These are phyloP conservation scores for Desmodesmus armatus DNA, from an alignment of 139 green algal species.

Conservation along the genomic window DNA sequence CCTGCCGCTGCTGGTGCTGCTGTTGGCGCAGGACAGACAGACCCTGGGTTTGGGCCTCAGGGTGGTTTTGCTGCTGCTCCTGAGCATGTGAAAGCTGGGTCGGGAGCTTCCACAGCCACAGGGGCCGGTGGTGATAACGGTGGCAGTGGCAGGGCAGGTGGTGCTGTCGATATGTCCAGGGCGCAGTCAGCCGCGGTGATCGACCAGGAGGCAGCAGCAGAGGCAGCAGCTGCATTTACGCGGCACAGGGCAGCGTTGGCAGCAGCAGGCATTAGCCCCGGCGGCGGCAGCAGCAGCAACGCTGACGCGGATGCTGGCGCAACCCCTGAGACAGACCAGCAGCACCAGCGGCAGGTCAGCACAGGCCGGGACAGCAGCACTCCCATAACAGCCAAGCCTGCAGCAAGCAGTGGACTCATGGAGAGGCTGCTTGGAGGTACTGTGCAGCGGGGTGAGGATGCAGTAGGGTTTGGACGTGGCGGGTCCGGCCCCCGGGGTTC, in stretches of 20 bases:
- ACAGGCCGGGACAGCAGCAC: too few relatives aligned
- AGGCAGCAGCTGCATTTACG: background rate
- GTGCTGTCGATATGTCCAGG: background rate
- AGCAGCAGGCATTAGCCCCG: slow-evolving; percentile 11
- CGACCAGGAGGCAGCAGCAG: slow-evolving; percentile 20
- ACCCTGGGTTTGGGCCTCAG: too few relatives aligned
- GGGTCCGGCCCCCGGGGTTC: too few relatives aligned
- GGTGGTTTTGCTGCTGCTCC: background rate
- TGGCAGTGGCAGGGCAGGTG: background rate
- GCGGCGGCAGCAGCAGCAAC: slow-evolving; percentile 1
- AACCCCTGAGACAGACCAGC: too few relatives aligned
- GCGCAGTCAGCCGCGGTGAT: slow-evolving; percentile 1
- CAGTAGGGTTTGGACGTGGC: too few relatives aligned
- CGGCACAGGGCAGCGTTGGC: background rate
- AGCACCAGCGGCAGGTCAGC: too few relatives aligned
- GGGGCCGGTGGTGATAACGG: background rate
- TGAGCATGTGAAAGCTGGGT: too few relatives aligned
- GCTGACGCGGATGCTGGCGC: too few relatives aligned
- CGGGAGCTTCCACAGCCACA: too few relatives aligned
- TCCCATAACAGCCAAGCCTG: background rate
- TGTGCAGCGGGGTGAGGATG: too few relatives aligned
- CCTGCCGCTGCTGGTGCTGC: background rate
- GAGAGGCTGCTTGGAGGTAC: too few relatives aligned
- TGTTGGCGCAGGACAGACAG: too few relatives aligned
- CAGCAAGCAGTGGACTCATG: background rate